Conservation (phyloP, 139 green algal genomes). For the Spirogloea muscicola region DNA sequence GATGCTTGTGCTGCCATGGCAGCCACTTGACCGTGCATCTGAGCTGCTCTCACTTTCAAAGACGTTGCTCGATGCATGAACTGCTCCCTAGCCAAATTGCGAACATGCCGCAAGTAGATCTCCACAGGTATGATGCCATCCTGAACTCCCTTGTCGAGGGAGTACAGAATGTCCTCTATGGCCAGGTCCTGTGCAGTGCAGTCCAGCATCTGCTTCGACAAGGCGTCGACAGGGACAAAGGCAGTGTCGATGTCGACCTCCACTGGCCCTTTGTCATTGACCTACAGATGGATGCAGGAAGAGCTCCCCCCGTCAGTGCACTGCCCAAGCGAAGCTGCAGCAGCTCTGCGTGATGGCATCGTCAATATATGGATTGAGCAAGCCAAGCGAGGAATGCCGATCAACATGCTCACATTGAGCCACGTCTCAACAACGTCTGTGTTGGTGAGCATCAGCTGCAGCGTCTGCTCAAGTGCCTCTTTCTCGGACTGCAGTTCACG, state of each 20-base stretch:
- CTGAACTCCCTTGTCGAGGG: slow-evolving; percentile 61
- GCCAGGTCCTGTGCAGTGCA: slow-evolving; percentile 75
- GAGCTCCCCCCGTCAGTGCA: too few species aligned
- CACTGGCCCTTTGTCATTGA: slow-evolving; percentile 60
- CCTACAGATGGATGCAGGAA: too few species aligned
- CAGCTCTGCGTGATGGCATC: too few species aligned
- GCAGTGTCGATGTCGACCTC: slow-evolving; percentile 41
- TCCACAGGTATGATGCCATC: slow-evolving; percentile 57
- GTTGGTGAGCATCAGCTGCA: too few species aligned
- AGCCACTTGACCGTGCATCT: slow-evolving; percentile 25
- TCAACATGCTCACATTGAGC: too few species aligned
- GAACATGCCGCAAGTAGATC: slow-evolving; percentile 35
- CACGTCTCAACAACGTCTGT: too few species aligned
- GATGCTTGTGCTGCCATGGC: slow-evolving; percentile 7
- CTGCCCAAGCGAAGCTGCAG: too few species aligned
- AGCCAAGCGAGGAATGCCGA: too few species aligned
- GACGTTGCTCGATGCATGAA: slow-evolving; percentile 39
- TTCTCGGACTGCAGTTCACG: slow-evolving; percentile 57
- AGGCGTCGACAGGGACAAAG: slow-evolving; percentile 55
- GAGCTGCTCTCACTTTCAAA: slow-evolving; percentile 38
- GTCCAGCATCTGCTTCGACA: slow-evolving; percentile 69
- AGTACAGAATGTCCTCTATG: slow-evolving; percentile 77
- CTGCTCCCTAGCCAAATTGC: slow-evolving; percentile 41
- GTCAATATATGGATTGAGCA: too few species aligned
- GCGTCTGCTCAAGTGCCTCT: slow-evolving; percentile 61